Conservation (phyloP, 2,329 filamentous ascomycete genomes). For the Colletotrichum sp. region DNA sequence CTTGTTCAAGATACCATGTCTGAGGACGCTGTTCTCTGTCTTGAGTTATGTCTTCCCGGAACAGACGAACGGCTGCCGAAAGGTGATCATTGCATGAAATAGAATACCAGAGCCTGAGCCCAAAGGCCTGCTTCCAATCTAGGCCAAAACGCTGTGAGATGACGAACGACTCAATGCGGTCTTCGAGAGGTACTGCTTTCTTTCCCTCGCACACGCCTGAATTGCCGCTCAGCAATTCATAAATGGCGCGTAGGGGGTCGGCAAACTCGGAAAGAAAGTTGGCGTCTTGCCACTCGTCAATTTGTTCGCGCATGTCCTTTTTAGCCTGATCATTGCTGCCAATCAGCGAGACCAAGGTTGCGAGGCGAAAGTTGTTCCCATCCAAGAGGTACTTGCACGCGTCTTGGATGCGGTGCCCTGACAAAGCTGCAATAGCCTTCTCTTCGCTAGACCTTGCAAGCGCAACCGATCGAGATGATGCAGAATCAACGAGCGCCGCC, state of each 20-base stretch:
- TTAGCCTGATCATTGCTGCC: slow-evolving; percentile 73
- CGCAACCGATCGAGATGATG: slow-evolving; percentile 58
- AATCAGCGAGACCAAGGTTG: slow-evolving; percentile 82
- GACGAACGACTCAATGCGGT: slow-evolving; percentile 79
- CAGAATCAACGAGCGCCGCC: slow-evolving; percentile 68
- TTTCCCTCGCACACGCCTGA: slow-evolving; percentile 83
- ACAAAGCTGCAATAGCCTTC: slow-evolving; percentile 81
- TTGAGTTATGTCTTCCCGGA: slow-evolving; percentile 73
- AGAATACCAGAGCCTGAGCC: slow-evolving; percentile 88
- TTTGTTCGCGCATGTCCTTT: slow-evolving; percentile 78
- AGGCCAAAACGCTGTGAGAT: slow-evolving; percentile 85
- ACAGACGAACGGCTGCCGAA: slow-evolving; percentile 74
- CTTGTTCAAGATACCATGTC: slow-evolving; percentile 72
- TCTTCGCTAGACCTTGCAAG: slow-evolving; percentile 74
- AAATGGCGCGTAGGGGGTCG: slow-evolving; percentile 83
- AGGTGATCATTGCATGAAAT: slow-evolving; percentile 72
- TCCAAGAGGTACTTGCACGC: slow-evolving; percentile 82
- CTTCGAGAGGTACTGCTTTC: slow-evolving; percentile 74
- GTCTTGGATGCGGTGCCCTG: slow-evolving; percentile 78
- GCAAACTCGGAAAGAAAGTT: slow-evolving; percentile 88
- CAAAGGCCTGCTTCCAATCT: slow-evolving; percentile 94
- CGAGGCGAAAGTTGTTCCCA: slow-evolving; percentile 81
- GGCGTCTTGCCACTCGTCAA: slow-evolving; percentile 82
- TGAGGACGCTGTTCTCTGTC: slow-evolving; percentile 74
- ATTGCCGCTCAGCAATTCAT: slow-evolving; percentile 88